Percentiles rank a stretch among this genome's conserved stretches.
phyloP scores from a whole-genome alignment of 805 yeast species.

The Candida multigemmis region DNA sequence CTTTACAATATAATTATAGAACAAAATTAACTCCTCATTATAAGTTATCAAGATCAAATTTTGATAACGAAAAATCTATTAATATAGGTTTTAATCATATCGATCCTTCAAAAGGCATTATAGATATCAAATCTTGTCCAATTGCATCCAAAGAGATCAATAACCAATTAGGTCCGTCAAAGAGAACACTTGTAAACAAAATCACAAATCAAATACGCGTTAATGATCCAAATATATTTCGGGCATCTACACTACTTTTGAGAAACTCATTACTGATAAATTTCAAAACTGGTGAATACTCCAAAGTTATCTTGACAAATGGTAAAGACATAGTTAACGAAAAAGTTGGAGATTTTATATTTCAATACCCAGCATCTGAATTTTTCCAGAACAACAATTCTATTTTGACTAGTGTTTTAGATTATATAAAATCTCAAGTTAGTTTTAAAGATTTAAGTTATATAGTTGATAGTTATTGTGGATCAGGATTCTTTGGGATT shows the following conservation, averaged over 20 bases:
- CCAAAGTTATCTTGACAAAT: constrained; percentile 15
- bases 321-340: constrained; percentile 22
- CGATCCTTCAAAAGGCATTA: constrained; percentile 10
- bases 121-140: constrained; percentile 28
- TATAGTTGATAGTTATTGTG: constrained; percentile 37
- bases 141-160: constrained; percentile 27
- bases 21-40: constrained; percentile 35
- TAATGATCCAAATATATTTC: no score
- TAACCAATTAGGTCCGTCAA: constrained; percentile 8
- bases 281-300: constrained; percentile 18
- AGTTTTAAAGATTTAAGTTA: constrained; percentile 3
- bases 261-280: constrained; percentile 24
- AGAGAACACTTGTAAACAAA: constrained; percentile 5
- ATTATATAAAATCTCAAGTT: constrained; percentile 16
- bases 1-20: constrained; percentile 28
- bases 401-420: constrained; percentile 26
- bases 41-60: constrained; percentile 5
- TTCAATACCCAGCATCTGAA: constrained; percentile 28
- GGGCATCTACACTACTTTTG: constrained; percentile 13
- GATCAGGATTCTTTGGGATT: constrained; percentile 37
- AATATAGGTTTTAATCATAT: constrained; percentile 23
- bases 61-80: constrained; percentile 1
- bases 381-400: constrained; percentile 33
- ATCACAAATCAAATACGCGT: constrained; percentile 3
- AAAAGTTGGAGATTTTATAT: constrained; percentile 22